A percentile compares a stretch with the other conserved stretches of the same genome.
Evolutionary conservation across 345 rosid species (phyloP).

Genomic region (Erucastrum elatum): DNA sequence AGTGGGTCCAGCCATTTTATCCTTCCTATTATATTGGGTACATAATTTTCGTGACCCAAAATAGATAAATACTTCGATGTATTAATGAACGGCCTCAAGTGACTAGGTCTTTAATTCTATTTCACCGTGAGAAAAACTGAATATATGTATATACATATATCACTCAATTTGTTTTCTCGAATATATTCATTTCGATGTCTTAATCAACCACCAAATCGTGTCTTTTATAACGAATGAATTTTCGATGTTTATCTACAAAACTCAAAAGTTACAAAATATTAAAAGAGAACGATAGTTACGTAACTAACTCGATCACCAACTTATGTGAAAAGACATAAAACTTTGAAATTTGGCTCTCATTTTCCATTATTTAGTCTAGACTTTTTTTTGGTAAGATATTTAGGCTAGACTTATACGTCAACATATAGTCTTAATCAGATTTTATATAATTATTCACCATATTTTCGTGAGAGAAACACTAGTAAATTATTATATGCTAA

Average conservation of each 20-base stretch:
- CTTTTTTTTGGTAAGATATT: background rate
- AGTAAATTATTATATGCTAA: background rate
- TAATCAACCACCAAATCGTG: constrained; percentile 33
- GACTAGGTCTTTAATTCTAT: no score
- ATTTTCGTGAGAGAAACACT: background rate
- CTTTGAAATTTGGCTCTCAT: background rate
- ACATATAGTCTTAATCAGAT: background rate
- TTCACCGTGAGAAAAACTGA: background rate
- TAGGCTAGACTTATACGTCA: constrained; percentile 25
- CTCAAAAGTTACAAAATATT: background rate
- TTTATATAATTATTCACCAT: background rate
- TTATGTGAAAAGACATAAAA: constrained; percentile 7
- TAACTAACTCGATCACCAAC: constrained; percentile 30
- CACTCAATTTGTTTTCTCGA: background rate
- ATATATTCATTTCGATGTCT: constrained; percentile 12
- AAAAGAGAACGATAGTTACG: constrained; percentile 25
- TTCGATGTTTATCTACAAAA: constrained; percentile 33
- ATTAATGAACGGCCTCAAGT: background rate
- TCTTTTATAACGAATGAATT: constrained; percentile 8
- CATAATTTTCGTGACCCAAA: constrained; percentile 2
- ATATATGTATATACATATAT: background rate
- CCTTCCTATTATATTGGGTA: background rate
- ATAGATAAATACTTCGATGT: constrained; percentile 1
- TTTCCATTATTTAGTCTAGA: constrained; percentile 2
- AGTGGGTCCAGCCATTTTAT: background rate